Conservation (phyloP, 1,284 basidiomycete species). For the Thelephora terrestris region DNA sequence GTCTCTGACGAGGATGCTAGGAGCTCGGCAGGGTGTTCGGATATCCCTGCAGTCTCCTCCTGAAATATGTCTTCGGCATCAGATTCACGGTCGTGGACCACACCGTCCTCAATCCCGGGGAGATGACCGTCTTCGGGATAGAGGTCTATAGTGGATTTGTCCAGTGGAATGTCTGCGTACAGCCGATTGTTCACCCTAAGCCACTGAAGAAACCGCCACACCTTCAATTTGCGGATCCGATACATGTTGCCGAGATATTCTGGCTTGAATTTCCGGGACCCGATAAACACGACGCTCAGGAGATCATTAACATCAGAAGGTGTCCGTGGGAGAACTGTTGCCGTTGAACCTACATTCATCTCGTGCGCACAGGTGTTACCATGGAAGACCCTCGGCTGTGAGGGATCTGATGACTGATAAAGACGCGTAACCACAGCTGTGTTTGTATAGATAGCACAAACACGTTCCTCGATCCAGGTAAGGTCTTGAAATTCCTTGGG, state of each 20-base stretch:
- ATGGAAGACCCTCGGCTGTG: not conserved
- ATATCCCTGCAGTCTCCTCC: not conserved
- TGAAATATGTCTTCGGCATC: not conserved
- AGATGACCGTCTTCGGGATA: not conserved
- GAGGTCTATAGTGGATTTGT: not conserved
- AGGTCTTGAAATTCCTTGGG: not conserved
- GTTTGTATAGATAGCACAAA: not conserved
- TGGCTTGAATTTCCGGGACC: not conserved
- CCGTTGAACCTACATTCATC: not conserved
- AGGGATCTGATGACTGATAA: not conserved
- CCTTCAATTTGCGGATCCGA: not conserved
- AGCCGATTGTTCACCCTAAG: not conserved
- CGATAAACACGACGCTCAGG: not conserved
- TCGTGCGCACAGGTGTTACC: not conserved
- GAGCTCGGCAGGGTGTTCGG: not conserved
- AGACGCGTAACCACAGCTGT: too few relatives aligned
- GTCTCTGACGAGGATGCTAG: not conserved
- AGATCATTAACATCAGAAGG: not conserved
- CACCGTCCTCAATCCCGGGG: not conserved
- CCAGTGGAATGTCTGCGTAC: not conserved
- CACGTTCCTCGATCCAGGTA: not conserved
- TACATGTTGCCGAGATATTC: not conserved
- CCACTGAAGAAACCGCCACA: not conserved
- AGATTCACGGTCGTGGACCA: not conserved
- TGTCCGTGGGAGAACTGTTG: not conserved